Evolutionary conservation across 148 eudicot species (phyloP).

Genomic region (Oxyria digyna): DNA sequence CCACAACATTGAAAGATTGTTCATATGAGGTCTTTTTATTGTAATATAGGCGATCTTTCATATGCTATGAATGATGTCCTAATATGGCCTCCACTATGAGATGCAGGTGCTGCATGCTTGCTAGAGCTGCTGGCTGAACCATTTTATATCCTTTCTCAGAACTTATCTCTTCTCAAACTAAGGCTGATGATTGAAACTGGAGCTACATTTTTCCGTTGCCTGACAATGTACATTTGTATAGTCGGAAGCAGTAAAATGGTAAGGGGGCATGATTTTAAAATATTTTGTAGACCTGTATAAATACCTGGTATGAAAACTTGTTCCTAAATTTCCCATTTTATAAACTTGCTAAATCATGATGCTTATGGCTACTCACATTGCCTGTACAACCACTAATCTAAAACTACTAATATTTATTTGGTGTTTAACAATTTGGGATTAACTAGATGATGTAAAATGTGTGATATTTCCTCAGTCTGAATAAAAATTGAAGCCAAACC

Average conservation of each 20-base stretch:
- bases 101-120: conserved; percentile 80
- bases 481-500: neutral
- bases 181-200: conserved; percentile 74
- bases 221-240: conserved; percentile 58
- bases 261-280: conserved; percentile 7
- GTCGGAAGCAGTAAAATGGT: conserved; percentile 53
- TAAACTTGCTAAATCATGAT: neutral
- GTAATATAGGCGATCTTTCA: neutral
- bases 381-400: neutral
- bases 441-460: neutral
- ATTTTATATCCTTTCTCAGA: conserved; percentile 83
- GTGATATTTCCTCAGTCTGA: neutral
- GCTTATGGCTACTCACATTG: neutral
- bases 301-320: neutral
- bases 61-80: neutral
- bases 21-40: neutral
- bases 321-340: neutral
- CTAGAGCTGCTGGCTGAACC: conserved; percentile 94
- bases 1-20: neutral
- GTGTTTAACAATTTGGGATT: neutral
- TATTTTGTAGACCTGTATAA: neutral
- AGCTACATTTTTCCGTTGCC: conserved; percentile 75
- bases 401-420: neutral
- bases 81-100: neutral
- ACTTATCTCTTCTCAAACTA: conserved; percentile 72